Evolutionary conservation across 78 protist species (phyloP), one percentile per base, ranked within the genome.

Genomic region (Mantamonas sphyraenae): DNA sequence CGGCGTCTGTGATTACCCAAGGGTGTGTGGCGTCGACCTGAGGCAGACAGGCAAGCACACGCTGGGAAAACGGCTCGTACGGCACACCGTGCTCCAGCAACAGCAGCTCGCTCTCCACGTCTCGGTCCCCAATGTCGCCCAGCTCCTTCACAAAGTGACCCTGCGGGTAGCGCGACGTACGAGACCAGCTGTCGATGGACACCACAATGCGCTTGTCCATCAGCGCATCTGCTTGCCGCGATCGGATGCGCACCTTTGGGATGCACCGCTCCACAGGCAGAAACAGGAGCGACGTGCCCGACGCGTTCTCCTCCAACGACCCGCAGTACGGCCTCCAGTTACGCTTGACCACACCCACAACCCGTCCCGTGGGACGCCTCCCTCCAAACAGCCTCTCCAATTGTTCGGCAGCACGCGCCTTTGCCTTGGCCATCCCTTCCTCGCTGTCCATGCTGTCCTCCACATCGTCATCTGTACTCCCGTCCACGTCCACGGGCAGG

Each of bases 241-340:
- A 64, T 12, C 51, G 61, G 26, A 85, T 71, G 35, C 87, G 26
- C 30, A 85, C 63, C 16, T 34, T 26, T 1, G 91, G 95, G 28
- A 83, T 69, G 24, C 76, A 30, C 26, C 53, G n/a, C 65, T 82
- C 85, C 35, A 71, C 56, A 7, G 92, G 86, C 43, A 42, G 39
- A 31, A 84, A 82, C 28, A 80, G 31, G 2, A 63, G 19, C 7
- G 24, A 10, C 1, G 56, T 57, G 3, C 28, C 72, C 20, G 68
- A 53, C 19, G 69, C 73, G 20, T 62, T 63, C 24, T 40, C 71
- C 7, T 60, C 76, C 1, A 86, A 53, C 7, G 80, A 56, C 20
- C 91, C 85, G 40, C 82, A 73, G 63, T 81, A 86, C 17, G 85
- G 80, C 24, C 83, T 75, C 88, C 92, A 82, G 53, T 75, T 70